Evolutionary conservation across 108 stramenopile genomes (phyloP).

Genomic region (Cyclotella cryptica): DNA sequence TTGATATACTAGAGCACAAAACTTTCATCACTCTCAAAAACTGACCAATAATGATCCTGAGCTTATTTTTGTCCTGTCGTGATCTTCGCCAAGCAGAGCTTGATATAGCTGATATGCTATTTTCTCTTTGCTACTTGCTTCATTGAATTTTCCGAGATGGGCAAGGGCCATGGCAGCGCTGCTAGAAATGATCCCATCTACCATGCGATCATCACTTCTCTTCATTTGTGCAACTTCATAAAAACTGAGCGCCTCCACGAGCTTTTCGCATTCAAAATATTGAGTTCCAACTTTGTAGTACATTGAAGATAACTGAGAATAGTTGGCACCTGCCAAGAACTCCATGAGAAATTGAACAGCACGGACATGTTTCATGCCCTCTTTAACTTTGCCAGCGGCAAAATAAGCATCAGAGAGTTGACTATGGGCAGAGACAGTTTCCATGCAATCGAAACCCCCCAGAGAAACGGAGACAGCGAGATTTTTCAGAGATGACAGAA

Average conservation of each 20-base stretch:
- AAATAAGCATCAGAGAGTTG: conserved; percentile 69
- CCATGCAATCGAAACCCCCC: conserved; percentile 80
- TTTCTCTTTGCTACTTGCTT: conserved; percentile 72
- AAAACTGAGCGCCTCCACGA: conserved; percentile 62
- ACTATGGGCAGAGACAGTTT: conserved; percentile 64
- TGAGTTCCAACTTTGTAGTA: conserved; percentile 87
- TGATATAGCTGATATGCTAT: conserved; percentile 64
- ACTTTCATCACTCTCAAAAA: background rate
- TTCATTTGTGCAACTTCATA: conserved; percentile 61
- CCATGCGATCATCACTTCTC: conserved; percentile 66
- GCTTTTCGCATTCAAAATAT: conserved; percentile 68
- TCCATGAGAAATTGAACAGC: conserved; percentile 90
- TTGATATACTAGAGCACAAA: background rate
- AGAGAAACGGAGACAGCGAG: conserved; percentile 83
- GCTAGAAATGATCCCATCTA: conserved; percentile 73
- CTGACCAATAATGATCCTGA: conserved; percentile 39
- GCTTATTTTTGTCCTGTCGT: conserved; percentile 71
- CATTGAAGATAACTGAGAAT: conserved; percentile 72
- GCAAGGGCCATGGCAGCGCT: conserved; percentile 61
- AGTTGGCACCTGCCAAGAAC: conserved; percentile 80
- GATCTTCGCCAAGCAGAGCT: conserved; percentile 66
- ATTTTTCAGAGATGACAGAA: conserved; percentile 70
- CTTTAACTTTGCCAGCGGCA: conserved; percentile 44
- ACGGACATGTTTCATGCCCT: conserved; percentile 79
- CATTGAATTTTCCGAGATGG: conserved; percentile 65